A percentile compares a stretch with the other conserved stretches of the same genome.
Evolutionary conservation across 257 asterid species (phyloP).

Genomic region (Verbascum thapsus): DNA sequence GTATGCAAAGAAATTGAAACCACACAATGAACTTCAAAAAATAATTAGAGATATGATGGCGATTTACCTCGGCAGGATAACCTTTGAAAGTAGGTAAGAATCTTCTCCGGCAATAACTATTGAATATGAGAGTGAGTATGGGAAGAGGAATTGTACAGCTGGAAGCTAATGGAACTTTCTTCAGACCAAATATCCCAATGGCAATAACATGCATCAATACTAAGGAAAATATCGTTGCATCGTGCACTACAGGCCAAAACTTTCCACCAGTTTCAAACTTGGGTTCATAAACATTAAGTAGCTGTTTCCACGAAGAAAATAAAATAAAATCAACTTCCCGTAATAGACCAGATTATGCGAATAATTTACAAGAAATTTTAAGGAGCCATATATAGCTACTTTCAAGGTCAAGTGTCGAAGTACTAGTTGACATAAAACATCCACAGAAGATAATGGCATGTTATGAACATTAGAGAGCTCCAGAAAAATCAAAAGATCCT

Average conservation of each 20-base stretch:
- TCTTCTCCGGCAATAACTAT: slow-evolving; percentile 80
- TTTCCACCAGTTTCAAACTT: slow-evolving; percentile 87
- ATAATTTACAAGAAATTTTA: background rate
- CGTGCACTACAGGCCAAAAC: slow-evolving; percentile 95
- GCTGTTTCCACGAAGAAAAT: slow-evolving; percentile 51
- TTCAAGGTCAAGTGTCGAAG: background rate
- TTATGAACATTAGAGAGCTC: background rate
- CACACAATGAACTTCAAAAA: slow-evolving; percentile 1
- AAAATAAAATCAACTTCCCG: slow-evolving; percentile 17
- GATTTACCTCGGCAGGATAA: slow-evolving; percentile 81
- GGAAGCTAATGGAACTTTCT: slow-evolving; percentile 82
- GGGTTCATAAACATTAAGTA: slow-evolving; percentile 72
- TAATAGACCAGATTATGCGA: background rate
- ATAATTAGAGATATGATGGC: background rate
- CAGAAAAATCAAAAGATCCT: too few species aligned
- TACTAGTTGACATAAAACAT: background rate
- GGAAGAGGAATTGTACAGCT: slow-evolving; percentile 87
- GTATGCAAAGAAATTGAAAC: background rate
- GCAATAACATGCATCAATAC: slow-evolving; percentile 91
- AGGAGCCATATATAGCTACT: background rate
- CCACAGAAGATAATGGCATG: slow-evolving; percentile 9
- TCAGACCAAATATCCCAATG: slow-evolving; percentile 88
- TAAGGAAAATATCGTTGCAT: slow-evolving; percentile 75
- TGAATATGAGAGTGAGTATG: slow-evolving; percentile 80
- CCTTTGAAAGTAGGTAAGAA: slow-evolving; percentile 80